Conservation (phyloP, 1,284 basidiomycete species). For the Puccinia hordei region DNA sequence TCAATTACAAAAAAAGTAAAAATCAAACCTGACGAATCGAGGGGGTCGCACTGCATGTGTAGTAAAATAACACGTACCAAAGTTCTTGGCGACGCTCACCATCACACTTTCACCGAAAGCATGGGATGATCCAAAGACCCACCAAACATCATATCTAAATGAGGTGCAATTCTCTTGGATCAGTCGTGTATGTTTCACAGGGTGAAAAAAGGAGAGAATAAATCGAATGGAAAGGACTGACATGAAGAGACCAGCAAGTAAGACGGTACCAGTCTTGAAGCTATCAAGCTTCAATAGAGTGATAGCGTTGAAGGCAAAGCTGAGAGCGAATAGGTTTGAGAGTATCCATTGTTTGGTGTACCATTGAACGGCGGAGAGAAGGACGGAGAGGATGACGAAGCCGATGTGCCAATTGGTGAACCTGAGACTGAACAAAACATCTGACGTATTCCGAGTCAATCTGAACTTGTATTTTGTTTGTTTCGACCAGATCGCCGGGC, state of each 20-base stretch:
- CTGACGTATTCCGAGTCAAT: conserved; percentile 63
- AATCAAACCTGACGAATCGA: neutral
- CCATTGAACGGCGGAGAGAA: conserved; percentile 59
- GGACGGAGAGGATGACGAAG: conserved; percentile 68
- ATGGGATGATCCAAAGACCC: conserved; percentile 57
- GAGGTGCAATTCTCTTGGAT: neutral
- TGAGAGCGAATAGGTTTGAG: conserved; percentile 78
- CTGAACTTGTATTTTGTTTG: conserved; percentile 49
- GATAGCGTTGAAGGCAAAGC: conserved; percentile 80
- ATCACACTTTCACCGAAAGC: conserved; percentile 54
- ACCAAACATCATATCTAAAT: conserved; percentile 51
- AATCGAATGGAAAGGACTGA: conserved; percentile 85
- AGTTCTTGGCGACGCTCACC: conserved; percentile 75
- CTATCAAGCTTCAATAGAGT: conserved; percentile 82
- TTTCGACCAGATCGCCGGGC: conserved; percentile 63
- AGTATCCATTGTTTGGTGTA: conserved; percentile 70
- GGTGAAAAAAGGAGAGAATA: neutral
- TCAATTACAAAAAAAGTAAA: neutral
- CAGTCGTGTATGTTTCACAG: neutral
- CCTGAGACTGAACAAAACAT: conserved; percentile 60
- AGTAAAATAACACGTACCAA: conserved; percentile 80
- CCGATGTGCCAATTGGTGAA: conserved; percentile 70
- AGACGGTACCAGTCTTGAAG: conserved; percentile 81
- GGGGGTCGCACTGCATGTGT: conserved; percentile 60
- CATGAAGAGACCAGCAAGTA: conserved; percentile 77